Evolutionary conservation across 2,329 filamentous ascomycete species (phyloP).

Genomic region (Nemania sp.): DNA sequence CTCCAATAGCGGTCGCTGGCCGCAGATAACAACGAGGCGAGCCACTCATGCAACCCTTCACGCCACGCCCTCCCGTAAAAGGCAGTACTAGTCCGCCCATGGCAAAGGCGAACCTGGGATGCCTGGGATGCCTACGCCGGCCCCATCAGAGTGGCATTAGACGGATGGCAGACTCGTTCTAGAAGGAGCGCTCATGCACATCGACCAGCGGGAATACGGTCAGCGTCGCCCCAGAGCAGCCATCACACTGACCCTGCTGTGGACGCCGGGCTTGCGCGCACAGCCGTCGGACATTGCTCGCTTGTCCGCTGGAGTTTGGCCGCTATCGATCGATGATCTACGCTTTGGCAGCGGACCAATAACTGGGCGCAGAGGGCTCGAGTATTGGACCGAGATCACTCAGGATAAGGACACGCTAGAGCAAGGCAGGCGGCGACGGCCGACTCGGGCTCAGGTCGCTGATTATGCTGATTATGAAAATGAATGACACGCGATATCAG

Average conservation of each 20-base stretch:
- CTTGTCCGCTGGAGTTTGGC: background rate
- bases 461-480: conserved; percentile 9
- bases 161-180: conserved; percentile 14
- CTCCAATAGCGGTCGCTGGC: conserved; percentile 9
- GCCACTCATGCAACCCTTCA: conserved; percentile 10
- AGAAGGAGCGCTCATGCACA: conserved; percentile 16
- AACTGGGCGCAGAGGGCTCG: background rate
- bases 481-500: conserved; percentile 18
- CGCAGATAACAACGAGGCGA: conserved; percentile 22
- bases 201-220: conserved; percentile 14
- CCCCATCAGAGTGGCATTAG: conserved; percentile 19
- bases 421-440: background rate
- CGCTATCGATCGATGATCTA: background rate
- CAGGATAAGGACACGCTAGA: background rate
- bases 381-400: conserved; percentile 6
- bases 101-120: background rate
- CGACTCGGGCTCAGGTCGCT: background rate
- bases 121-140: too few species aligned
- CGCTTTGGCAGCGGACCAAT: conserved; percentile 1
- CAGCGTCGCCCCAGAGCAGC: conserved; percentile 5
- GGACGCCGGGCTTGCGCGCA: background rate
- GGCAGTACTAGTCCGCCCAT: conserved; percentile 6
- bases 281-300: background rate
- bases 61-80: conserved; percentile 8
- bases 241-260: background rate